Evolutionary conservation across 2,329 filamentous ascomycete genomes (phyloP).

Genomic region (Magnaporthiopsis incrustans): DNA sequence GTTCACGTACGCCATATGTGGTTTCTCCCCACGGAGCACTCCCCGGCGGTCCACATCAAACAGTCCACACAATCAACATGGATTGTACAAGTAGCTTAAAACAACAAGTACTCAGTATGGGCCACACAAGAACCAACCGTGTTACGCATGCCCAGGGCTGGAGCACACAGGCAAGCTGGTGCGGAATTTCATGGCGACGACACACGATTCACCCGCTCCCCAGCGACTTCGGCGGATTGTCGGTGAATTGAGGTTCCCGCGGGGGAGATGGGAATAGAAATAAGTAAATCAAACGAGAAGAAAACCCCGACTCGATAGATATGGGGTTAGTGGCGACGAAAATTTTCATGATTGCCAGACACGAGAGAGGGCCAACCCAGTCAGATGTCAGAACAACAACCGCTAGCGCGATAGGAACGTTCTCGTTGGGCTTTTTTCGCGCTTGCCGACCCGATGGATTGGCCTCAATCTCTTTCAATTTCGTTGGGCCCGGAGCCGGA

Average conservation of each 20-base stretch:
- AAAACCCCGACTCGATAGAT: background rate
- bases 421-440: background rate
- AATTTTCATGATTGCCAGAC: background rate
- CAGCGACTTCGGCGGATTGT: background rate
- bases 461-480: background rate
- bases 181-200: background rate
- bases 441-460: too few relatives aligned
- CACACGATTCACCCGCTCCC: background rate
- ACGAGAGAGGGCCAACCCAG: background rate
- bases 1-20: too few relatives aligned
- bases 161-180: background rate
- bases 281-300: background rate
- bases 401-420: constrained; percentile 7
- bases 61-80: background rate
- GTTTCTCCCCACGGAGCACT: too few relatives aligned
- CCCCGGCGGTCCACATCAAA: too few relatives aligned
- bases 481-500: background rate
- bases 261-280: background rate
- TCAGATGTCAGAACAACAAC: background rate
- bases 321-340: background rate
- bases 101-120: background rate
- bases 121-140: background rate
- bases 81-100: background rate
- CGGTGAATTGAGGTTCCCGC: background rate
- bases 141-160: background rate